Percentiles rank a stretch among this genome's conserved stretches.
phyloP scores from a whole-genome alignment of 352 stramenopile species.

The Aphanomyces invadans region DNA sequence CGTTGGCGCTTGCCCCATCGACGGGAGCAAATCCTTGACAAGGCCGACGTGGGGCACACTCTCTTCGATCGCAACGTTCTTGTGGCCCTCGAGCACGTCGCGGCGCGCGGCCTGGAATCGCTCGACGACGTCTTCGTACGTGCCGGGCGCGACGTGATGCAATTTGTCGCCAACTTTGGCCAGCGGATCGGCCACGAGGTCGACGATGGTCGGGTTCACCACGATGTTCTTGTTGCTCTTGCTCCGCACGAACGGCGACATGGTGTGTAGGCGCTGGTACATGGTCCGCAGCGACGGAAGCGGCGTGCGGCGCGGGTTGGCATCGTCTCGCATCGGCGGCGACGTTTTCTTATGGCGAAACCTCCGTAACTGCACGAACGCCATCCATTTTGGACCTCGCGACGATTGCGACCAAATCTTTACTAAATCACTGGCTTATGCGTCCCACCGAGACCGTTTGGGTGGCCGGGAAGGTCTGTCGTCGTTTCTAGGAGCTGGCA shows the following conservation, averaged over 20 bases:
- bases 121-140: neutral
- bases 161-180: neutral
- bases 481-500: neutral
- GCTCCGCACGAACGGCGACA: slow-evolving; percentile 7
- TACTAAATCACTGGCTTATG: too few relatives aligned
- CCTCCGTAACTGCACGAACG: too few relatives aligned
- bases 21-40: neutral
- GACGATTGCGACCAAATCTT: too few relatives aligned
- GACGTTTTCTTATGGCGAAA: too few relatives aligned
- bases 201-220: slow-evolving; percentile 4
- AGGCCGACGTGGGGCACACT: neutral
- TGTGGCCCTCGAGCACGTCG: neutral
- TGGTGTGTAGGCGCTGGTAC: neutral
- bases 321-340: too few relatives aligned
- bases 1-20: neutral
- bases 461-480: neutral
- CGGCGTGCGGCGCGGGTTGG: neutral
- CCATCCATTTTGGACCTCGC: too few relatives aligned
- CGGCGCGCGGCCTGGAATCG: neutral
- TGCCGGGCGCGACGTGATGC: slow-evolving; percentile 9
- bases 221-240: slow-evolving; percentile 11
- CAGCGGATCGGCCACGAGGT: neutral
- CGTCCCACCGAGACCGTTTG: slow-evolving; percentile 21
- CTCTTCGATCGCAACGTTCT: neutral
- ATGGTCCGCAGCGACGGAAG: neutral